Base-by-base conservation (phyloP, 352 stramenopile genomes). In the Globisporangium radiosum region DNA sequence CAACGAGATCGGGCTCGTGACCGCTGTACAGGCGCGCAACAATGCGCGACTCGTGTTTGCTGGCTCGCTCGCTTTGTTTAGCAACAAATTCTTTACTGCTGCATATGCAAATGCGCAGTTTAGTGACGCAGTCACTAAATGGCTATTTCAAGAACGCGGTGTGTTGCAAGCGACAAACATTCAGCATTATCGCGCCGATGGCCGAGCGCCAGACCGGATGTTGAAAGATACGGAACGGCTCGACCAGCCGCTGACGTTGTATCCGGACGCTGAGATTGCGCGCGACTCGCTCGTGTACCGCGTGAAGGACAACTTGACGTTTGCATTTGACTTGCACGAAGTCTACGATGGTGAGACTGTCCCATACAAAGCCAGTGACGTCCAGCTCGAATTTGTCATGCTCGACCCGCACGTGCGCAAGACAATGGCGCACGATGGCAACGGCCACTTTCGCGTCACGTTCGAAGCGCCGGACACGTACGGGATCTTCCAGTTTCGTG, bases 361-460 rank as follows among this genome's bases (percentile, higher is more conserved):
- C 45, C 79, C 87, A 4, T 97, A 81, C 63, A 70, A 78, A 59
- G 80, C 87, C 25, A 71, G 86, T 38, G 90, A 97, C 50, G 72
- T 96, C 60, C 91, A 98, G 78, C 72, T 98, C 36, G 92, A 98
- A 71, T 98, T 98, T 57, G 90, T 97, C 47, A 98, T 98, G 92
- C 78, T 98, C 38, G 89, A 98, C 71, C 84, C 92, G 40, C 81
- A 97, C 66, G 83, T 97, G 56, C 78, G 91, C 58, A 97, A 87
- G 61, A 97, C 85, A 25, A 68, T 98, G 59, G 58, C 48, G 3
- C 81, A 91, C 65, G 65, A 91, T 68, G 65, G 66, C 59, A 74
- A 82, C 40, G 85, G 88, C 49, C 79, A 86, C 54, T 97, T 92
- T 59, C 71, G 67, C 4, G 84, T 88, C 51, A 94, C 83, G 7